Evolutionary conservation across 345 rosid species (phyloP), one percentile per base, ranked within the genome.

Genomic region (Mercurialis annua): DNA sequence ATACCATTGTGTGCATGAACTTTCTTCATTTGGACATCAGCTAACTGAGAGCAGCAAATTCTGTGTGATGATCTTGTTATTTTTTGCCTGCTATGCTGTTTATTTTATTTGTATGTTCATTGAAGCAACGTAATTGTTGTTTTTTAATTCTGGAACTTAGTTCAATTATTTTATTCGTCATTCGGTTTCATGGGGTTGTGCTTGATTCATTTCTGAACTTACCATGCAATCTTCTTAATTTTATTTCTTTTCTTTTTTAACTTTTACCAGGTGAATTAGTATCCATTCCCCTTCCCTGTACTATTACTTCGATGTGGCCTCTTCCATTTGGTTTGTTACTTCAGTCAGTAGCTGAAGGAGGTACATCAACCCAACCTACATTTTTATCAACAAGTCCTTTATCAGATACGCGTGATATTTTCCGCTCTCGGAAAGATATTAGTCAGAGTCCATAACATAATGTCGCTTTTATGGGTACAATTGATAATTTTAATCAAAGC

Each of bases 241-340:
- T 4, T 60, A 17, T 42, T 15, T 70, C 29, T 62, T 16, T 26
- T n/a, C n/a, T n/a, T n/a, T n/a, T n/a, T n/a, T n/a, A n/a, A n/a
- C n/a, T n/a, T 70, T 75, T 64, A 20, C 63, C 81, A 93, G 98
- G 97, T 44, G 97, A 90, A 81, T 87, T 87, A 67, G 86, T 83
- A 62, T 77, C 83, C 42, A 74, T 93, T 75, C 91, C 92, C 46
- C 88, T 93, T 63, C 80, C 86, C 62, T 79, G 84, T 42, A 66
- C 84, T 38, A 75, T 85, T 72, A 58, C 87, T 75, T 93, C 98
- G 20, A 85, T 93, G 73, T 93, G 97, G 96, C 82, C 96, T 75
- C 91, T 89, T 76, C 97, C 95, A 49, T 86, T 73, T 82, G 98
- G 97, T 74, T 77, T 93, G 64, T 83, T 93, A 68, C 89, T 93